Conservation (phyloP, 441 rosid genomes). For the Gossypium schwendimanii region DNA sequence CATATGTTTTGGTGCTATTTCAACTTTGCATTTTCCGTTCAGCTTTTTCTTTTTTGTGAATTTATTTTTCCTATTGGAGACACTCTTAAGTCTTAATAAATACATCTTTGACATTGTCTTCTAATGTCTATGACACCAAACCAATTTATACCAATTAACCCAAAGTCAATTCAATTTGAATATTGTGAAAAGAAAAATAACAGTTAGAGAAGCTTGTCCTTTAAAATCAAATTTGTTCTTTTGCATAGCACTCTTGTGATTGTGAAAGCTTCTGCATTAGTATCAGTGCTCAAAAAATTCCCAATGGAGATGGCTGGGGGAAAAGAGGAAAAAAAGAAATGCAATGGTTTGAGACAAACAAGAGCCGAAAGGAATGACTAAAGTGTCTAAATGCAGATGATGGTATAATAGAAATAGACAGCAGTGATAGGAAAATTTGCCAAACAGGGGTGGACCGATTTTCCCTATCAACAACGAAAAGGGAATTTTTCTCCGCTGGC, state of each 20-base stretch:
- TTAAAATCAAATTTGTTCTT: too few species aligned
- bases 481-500: not conserved
- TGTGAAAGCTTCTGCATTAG: not conserved
- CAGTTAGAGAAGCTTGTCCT: too few species aligned
- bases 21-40: not conserved
- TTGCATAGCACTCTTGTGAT: too few species aligned
- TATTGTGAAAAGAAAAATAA: too few species aligned
- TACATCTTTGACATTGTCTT: too few species aligned
- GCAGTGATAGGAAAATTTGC: not conserved
- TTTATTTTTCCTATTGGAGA: not conserved
- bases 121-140: not conserved
- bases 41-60: not conserved
- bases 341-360: not conserved
- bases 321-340: not conserved
- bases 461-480: not conserved
- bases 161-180: too few species aligned
- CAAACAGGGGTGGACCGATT: not conserved
- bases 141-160: too few species aligned
- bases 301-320: not conserved
- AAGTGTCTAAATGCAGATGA: slow-evolving; percentile 1
- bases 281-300: not conserved
- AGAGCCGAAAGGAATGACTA: not conserved
- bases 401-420: not conserved
- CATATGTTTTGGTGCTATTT: not conserved
- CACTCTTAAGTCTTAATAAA: too few species aligned